These are phyloP conservation scores for Myriangium duriaei DNA, from an alignment of 2,329 filamentous ascomycete species.

Conservation along the genomic window DNA sequence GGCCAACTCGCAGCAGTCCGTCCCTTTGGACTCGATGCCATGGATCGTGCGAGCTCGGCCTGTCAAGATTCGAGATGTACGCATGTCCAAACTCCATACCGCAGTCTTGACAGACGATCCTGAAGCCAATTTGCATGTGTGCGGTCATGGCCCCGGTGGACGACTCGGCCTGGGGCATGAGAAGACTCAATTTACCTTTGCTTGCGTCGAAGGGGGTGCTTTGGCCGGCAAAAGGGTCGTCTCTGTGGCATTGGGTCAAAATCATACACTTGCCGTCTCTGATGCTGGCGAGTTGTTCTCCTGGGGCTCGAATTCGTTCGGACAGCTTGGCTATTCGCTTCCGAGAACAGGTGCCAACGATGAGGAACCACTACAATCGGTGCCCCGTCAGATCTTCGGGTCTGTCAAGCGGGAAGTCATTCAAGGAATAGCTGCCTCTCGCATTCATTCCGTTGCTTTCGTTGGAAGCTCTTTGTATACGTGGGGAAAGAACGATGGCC, in stretches of 20 bases:
- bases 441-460: slow-evolving; percentile 82
- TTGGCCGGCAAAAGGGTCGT: slow-evolving; percentile 61
- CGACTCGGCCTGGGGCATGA: slow-evolving; percentile 83
- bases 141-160: slow-evolving; percentile 81
- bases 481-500: slow-evolving; percentile 90
- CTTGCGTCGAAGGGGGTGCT: slow-evolving; percentile 63
- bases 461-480: slow-evolving; percentile 73
- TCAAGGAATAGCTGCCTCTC: slow-evolving; percentile 72
- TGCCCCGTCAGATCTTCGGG: slow-evolving; percentile 82
- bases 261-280: slow-evolving; percentile 77
- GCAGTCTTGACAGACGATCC: slow-evolving; percentile 79
- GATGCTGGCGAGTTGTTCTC: slow-evolving; percentile 84
- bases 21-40: slow-evolving; percentile 48
- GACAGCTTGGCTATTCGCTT: slow-evolving; percentile 74
- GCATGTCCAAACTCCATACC: slow-evolving; percentile 83
- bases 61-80: slow-evolving; percentile 65
- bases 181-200: slow-evolving; percentile 75
- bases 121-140: slow-evolving; percentile 82
- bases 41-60: slow-evolving; percentile 58
- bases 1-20: slow-evolving; percentile 10
- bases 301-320: slow-evolving; percentile 80
- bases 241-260: slow-evolving; percentile 75
- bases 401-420: slow-evolving; percentile 76
- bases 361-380: slow-evolving; percentile 69
- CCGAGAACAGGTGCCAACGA: slow-evolving; percentile 56